phyloP scores from a whole-genome alignment of 768 basidiomycete genomes.

The Cystofilobasidium capitatum region DNA sequence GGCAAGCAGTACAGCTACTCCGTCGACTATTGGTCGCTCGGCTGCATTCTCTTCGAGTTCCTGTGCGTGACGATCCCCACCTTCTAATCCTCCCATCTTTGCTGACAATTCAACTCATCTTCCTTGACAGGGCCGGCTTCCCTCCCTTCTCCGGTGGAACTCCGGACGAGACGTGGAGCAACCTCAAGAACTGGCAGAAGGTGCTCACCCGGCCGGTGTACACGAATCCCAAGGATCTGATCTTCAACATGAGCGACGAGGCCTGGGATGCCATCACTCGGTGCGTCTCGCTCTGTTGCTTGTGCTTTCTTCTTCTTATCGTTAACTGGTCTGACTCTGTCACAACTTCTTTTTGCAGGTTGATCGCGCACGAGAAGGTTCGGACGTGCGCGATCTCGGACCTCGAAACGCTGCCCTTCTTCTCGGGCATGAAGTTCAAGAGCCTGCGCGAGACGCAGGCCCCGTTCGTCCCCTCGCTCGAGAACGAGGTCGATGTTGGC shows the following conservation, averaged over 20 bases:
- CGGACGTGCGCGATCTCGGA: constrained; percentile 67
- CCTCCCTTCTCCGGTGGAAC: constrained; percentile 94
- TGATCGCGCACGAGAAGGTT: constrained; percentile 76
- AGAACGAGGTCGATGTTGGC: constrained; percentile 87
- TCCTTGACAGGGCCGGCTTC: constrained; percentile 50
- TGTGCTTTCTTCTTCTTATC: neutral
- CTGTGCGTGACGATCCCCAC: constrained; percentile 31
- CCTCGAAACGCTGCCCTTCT: constrained; percentile 73
- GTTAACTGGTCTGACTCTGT: constrained; percentile 36
- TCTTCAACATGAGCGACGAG: constrained; percentile 86
- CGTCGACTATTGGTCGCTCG: constrained; percentile 97
- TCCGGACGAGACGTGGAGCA: constrained; percentile 97
- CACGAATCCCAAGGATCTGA: constrained; percentile 86
- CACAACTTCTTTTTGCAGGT: constrained; percentile 30
- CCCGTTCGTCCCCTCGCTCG: constrained; percentile 88
- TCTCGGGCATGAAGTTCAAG: constrained; percentile 64
- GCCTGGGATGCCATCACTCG: constrained; percentile 90
- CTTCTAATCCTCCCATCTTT: neutral
- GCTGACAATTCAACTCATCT: too few species aligned
- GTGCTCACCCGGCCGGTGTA: constrained; percentile 88
- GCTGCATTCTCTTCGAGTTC: constrained; percentile 89
- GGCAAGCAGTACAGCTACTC: constrained; percentile 92
- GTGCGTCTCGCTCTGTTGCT: constrained; percentile 43
- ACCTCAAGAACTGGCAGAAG: constrained; percentile 93
- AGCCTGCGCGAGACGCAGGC: constrained; percentile 63